phyloP scores from a whole-genome alignment of 257 asterid species.

The Ophiorrhiza pumila region DNA sequence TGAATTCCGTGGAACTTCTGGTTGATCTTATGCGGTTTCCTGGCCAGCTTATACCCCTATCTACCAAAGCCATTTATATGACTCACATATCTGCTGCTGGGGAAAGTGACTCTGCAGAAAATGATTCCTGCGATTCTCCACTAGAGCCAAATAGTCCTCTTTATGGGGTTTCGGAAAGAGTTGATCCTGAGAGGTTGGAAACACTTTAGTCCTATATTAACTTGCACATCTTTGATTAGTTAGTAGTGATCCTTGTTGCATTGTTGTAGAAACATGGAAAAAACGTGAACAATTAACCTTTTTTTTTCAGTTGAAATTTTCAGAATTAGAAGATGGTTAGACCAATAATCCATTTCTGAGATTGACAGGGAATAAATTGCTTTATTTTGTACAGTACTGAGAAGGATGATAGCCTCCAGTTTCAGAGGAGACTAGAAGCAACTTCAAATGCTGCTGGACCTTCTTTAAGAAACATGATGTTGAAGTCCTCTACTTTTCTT shows the following conservation, averaged over 20 bases:
- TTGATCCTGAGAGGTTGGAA: constrained; percentile 72
- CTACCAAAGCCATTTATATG: constrained; percentile 80
- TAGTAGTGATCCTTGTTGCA: neutral
- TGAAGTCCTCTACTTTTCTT: constrained; percentile 68
- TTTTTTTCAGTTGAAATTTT: neutral
- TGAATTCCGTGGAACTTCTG: constrained; percentile 73
- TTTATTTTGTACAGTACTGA: constrained; percentile 54
- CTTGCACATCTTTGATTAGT: constrained; percentile 4
- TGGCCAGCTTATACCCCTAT: constrained; percentile 83
- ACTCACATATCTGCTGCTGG: constrained; percentile 88
- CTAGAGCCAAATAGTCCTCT: constrained; percentile 98
- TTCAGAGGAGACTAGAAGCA: constrained; percentile 70
- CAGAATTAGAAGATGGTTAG: neutral
- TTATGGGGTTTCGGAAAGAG: constrained; percentile 75
- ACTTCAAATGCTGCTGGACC: constrained; percentile 77
- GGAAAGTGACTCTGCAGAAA: constrained; percentile 99
- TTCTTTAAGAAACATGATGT: constrained; percentile 77
- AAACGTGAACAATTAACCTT: neutral
- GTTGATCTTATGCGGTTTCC: constrained; percentile 90
- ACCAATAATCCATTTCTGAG: constrained; percentile 16
- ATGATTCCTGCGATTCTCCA: constrained; percentile 99
- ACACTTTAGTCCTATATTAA: neutral
- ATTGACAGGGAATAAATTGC: constrained; percentile 5
- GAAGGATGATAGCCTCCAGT: constrained; percentile 71
- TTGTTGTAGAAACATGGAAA: neutral